phyloP scores from a whole-genome alignment of 1,284 basidiomycete genomes.

The Sphaerobolus stellatus region DNA sequence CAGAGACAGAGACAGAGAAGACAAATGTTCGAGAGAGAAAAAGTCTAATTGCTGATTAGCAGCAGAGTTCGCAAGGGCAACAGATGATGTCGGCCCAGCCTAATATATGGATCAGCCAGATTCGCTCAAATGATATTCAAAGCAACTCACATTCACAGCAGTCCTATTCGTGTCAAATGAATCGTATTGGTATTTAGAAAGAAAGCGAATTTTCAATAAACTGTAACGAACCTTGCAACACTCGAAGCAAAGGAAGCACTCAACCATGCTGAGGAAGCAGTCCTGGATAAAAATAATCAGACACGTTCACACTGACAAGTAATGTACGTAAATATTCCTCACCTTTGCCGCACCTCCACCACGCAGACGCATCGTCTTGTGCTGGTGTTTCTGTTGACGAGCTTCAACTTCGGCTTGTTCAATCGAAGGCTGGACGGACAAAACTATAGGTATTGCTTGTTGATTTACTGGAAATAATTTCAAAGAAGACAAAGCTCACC shows the following conservation, averaged over 20 bases:
- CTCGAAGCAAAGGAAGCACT: constrained; percentile 63
- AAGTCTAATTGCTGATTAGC: too few relatives aligned
- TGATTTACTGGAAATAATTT: not conserved
- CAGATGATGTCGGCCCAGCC: constrained; percentile 12
- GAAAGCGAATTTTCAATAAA: not conserved
- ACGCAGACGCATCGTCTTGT: constrained; percentile 52
- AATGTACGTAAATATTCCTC: not conserved
- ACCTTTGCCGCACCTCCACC: constrained; percentile 65
- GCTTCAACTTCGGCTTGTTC: constrained; percentile 17
- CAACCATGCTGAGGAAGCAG: constrained; percentile 59
- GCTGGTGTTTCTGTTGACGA: constrained; percentile 33
- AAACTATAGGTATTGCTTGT: constrained; percentile 45
- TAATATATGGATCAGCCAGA: not conserved
- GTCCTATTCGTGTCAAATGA: constrained; percentile 1
- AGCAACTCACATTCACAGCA: constrained; percentile 11
- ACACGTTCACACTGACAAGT: not conserved
- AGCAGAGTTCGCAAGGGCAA: constrained; percentile 13
- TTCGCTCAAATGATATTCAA: not conserved
- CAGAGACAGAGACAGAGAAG: too few relatives aligned
- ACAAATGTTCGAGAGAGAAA: too few relatives aligned
- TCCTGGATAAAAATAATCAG: constrained; percentile 39
- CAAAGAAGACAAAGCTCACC: constrained; percentile 32
- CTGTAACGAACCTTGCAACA: constrained; percentile 11
- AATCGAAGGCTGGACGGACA: constrained; percentile 25
- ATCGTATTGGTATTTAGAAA: not conserved